Percentiles rank a stretch among this genome's conserved stretches.
Evolutionary conservation across 768 basidiomycete genomes (phyloP).

Genomic region (Astraeus odoratus): DNA sequence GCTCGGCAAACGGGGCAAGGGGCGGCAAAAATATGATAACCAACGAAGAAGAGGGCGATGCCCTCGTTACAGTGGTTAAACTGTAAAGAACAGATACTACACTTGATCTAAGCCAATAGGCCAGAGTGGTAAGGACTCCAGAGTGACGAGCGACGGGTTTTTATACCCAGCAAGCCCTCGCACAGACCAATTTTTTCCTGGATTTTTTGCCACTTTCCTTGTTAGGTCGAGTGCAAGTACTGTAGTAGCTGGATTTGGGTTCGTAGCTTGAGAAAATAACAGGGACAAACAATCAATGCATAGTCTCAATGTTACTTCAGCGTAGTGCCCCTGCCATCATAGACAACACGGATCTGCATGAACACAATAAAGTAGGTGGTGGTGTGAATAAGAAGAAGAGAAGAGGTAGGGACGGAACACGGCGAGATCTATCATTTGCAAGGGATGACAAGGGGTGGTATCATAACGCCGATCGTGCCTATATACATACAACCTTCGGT

Average conservation of each 20-base stretch:
- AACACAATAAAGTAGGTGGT: no score
- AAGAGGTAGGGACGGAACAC: no score
- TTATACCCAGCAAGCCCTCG: not conserved
- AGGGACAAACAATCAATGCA: not conserved
- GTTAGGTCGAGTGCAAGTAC: not conserved
- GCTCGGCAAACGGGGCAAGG: conserved; percentile 36
- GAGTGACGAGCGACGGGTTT: not conserved
- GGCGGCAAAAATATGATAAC: conserved; percentile 54
- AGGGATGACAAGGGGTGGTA: no score
- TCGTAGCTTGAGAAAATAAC: no score
- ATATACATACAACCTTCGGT: no score
- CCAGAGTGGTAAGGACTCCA: conserved; percentile 26
- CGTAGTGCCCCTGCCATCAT: no score
- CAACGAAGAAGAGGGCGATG: conserved; percentile 47
- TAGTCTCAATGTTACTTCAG: no score
- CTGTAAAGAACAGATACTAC: conserved; percentile 72
- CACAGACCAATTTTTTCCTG: not conserved
- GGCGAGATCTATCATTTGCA: no score
- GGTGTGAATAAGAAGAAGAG: no score
- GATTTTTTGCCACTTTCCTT: not conserved
- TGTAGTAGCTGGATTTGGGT: no score
- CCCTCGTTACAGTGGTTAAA: conserved; percentile 52
- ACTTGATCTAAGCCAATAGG: conserved; percentile 74
- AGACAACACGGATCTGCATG: no score
- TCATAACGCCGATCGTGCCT: no score